Conservation (phyloP, 1,284 basidiomycete species). For the Ceratobasidium sp. region DNA sequence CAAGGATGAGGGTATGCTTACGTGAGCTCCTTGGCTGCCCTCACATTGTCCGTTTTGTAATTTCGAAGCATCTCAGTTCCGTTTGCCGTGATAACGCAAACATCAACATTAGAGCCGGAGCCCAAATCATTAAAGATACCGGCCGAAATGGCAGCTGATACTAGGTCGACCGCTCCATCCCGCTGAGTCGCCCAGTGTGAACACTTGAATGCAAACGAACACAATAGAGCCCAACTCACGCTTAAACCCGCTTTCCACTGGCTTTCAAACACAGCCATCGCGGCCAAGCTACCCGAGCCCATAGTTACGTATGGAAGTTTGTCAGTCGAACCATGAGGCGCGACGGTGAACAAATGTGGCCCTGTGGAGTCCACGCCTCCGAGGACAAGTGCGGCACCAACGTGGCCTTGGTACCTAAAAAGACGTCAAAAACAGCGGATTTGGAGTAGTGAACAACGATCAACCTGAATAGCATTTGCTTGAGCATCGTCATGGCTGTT, state of each 20-base stretch:
- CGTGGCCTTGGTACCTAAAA: slow-evolving; percentile 86
- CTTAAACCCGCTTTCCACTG: slow-evolving; percentile 85
- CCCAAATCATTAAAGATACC: slow-evolving; percentile 99
- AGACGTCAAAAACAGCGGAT: neutral
- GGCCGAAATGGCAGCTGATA: slow-evolving; percentile 86
- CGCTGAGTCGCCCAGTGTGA: slow-evolving; percentile 57
- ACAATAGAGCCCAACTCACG: slow-evolving; percentile 54
- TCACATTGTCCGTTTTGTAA: slow-evolving; percentile 90
- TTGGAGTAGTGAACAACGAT: slow-evolving; percentile 44
- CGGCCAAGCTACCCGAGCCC: slow-evolving; percentile 95
- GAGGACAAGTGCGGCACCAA: slow-evolving; percentile 97
- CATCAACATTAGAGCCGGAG: slow-evolving; percentile 97
- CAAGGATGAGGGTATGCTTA: neutral
- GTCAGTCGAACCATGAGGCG: slow-evolving; percentile 97
- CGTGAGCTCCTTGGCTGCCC: slow-evolving; percentile 70
- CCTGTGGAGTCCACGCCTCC: slow-evolving; percentile 95
- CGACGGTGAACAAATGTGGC: slow-evolving; percentile 94
- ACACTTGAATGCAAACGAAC: neutral
- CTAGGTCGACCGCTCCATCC: slow-evolving; percentile 82
- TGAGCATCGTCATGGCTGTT: slow-evolving; percentile 98
- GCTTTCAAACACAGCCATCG: slow-evolving; percentile 98
- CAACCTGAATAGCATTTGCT: slow-evolving; percentile 84
- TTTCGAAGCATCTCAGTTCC: slow-evolving; percentile 90
- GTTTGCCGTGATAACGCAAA: slow-evolving; percentile 87
- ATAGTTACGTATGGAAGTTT: slow-evolving; percentile 99